Conservation (phyloP, 768 basidiomycete genomes). For the Saitozyma sp. region DNA sequence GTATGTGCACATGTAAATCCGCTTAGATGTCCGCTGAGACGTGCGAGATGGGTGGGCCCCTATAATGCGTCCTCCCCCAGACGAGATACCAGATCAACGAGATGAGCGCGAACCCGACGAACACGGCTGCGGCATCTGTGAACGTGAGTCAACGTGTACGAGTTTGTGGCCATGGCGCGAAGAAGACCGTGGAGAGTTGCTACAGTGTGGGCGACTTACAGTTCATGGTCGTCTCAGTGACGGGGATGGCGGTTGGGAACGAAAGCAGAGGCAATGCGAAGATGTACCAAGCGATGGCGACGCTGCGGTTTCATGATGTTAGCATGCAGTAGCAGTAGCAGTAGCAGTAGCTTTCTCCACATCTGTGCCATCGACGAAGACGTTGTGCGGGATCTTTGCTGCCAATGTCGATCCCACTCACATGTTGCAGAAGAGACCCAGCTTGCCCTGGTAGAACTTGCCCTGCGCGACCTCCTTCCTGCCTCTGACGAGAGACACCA, state of each 20-base stretch:
- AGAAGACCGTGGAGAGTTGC: background rate
- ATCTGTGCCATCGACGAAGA: too few relatives aligned
- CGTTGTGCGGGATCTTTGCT: background rate
- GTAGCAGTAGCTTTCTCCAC: too few relatives aligned
- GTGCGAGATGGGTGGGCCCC: constrained; percentile 17
- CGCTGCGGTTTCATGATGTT: constrained; percentile 8
- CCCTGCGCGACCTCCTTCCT: constrained; percentile 58
- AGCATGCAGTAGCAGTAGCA: too few relatives aligned
- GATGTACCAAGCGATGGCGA: constrained; percentile 61
- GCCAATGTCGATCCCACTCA: constrained; percentile 4
- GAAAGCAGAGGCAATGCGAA: constrained; percentile 66
- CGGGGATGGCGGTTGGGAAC: constrained; percentile 66
- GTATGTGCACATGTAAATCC: too few relatives aligned
- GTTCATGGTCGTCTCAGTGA: constrained; percentile 59
- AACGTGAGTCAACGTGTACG: background rate
- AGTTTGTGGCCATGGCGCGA: background rate
- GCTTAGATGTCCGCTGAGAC: too few relatives aligned
- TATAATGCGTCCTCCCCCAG: constrained; percentile 54
- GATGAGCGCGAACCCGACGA: constrained; percentile 62
- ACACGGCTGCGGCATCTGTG: constrained; percentile 66
- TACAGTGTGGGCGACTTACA: constrained; percentile 45
- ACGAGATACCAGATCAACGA: constrained; percentile 71
- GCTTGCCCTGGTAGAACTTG: constrained; percentile 57
- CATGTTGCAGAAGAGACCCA: constrained; percentile 58
- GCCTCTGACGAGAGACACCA: constrained; percentile 57